These are phyloP conservation scores for Triticum aestivum DNA, from an alignment of 176 grass and related monocot genomes.

Conservation along the genomic window IWGSC_CS_RefSeq_v2.1 NC_057811.1:47141387-47141886, in stretches of 20 bases:
- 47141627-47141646: not conserved
- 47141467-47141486: not conserved
- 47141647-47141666: not conserved
- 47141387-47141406: not conserved
- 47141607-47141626: not conserved
- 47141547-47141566: not conserved
- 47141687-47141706: constrained; percentile 77
- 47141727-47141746: constrained; percentile 82
- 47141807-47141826: constrained; percentile 74
- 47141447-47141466: not conserved
- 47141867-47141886: constrained; percentile 5
- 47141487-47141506: not conserved
- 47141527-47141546: not conserved
- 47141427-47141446: not conserved
- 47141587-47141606: not conserved
- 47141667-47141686: not conserved
- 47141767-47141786: constrained; percentile 81
- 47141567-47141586: not conserved
- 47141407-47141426: not conserved
- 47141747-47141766: constrained; percentile 57
- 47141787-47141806: constrained; percentile 67
- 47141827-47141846: constrained; percentile 85
- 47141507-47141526: not conserved
- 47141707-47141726: constrained; percentile 73
- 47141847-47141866: constrained; percentile 81